Conservation (phyloP, 1,284 basidiomycete genomes). For the Tremellales sp. region DNA sequence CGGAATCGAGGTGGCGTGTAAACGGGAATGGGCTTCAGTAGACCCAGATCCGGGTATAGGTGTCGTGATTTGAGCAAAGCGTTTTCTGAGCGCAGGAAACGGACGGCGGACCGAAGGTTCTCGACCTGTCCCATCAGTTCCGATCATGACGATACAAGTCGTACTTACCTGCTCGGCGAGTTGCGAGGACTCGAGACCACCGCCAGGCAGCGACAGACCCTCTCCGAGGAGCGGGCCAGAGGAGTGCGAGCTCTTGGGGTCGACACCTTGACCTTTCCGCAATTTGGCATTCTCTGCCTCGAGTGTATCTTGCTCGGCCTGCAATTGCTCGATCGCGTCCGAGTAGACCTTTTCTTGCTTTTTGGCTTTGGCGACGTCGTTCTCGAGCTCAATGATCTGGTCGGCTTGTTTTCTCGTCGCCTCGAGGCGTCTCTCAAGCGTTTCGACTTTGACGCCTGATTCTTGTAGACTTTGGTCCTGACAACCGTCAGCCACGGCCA, state of each 20-base stretch:
- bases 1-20: slow-evolving; percentile 41
- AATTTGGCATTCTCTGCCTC: slow-evolving; percentile 83
- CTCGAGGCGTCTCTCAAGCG: slow-evolving; percentile 89
- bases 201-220: slow-evolving; percentile 50
- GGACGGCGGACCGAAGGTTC: slow-evolving; percentile 79
- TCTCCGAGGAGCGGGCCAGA: not conserved
- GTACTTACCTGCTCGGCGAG: slow-evolving; percentile 70
- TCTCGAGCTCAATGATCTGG: slow-evolving; percentile 72
- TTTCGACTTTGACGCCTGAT: slow-evolving; percentile 82
- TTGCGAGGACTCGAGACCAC: slow-evolving; percentile 76
- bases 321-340: slow-evolving; percentile 88
- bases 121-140: slow-evolving; percentile 62
- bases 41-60: slow-evolving; percentile 72
- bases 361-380: slow-evolving; percentile 70
- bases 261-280: slow-evolving; percentile 59
- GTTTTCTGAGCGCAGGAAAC: slow-evolving; percentile 87
- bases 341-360: slow-evolving; percentile 85
- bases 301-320: slow-evolving; percentile 77
- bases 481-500: not conserved
- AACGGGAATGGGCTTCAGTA: slow-evolving; percentile 58
- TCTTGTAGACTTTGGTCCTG: slow-evolving; percentile 91
- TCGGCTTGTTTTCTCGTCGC: slow-evolving; percentile 83
- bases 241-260: slow-evolving; percentile 9
- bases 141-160: slow-evolving; percentile 1
- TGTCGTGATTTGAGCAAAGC: slow-evolving; percentile 85